Base-by-base conservation (phyloP, 768 basidiomycete genomes). In the Symmetrospora coprosmae region DNA sequence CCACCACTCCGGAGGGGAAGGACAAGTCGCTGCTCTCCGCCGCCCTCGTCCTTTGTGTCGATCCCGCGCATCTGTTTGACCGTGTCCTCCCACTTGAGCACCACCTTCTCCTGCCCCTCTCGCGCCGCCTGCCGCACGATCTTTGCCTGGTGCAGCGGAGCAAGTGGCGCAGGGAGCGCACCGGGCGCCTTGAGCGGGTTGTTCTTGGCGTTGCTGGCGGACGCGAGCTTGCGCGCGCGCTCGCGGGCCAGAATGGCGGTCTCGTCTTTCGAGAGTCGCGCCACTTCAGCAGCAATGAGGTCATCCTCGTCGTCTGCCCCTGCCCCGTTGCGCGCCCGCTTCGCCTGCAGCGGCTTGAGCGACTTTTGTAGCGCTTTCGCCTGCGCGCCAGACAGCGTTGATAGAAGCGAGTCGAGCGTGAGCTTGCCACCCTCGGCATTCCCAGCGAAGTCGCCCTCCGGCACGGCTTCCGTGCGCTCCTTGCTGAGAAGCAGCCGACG, bases 121-220 rank as follows among this genome's bases (percentile, higher is more conserved):
- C 92, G 94, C 0, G 92, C 92, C 7, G 90, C 92, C 70, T 89
- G 83, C 48, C 92, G 82, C 66, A 94, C 88, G 0, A 96, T 75
- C 41, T 86, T 83, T 63, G 94, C 90, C 71, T 94, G 87, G 0
- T 83, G 80, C 31, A 89, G 80, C 21, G 83, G 82, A 8, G 88
- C 88, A 0, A 99, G 75, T 0, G 92, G 92, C 0, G 87, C 87
- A 3, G 87, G 74, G 5, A 92, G 76, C 0, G 84, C 49, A 4
- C 66, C 67, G 1, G 64, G 33, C 0, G 50, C 31, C 40, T 67
- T 67, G 19, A 69, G 51, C 19, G 64, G 62, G 23, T 51, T 59
- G 21, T 27, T 60, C 5, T 37, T 34, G 31, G 9, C 35, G 38
- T 49, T 53, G 5, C 9, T 2, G 25, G 8, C n/a, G 21, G 30